phyloP scores from a whole-genome alignment of 148 eudicot species.

The Bassia scoparia region DNA sequence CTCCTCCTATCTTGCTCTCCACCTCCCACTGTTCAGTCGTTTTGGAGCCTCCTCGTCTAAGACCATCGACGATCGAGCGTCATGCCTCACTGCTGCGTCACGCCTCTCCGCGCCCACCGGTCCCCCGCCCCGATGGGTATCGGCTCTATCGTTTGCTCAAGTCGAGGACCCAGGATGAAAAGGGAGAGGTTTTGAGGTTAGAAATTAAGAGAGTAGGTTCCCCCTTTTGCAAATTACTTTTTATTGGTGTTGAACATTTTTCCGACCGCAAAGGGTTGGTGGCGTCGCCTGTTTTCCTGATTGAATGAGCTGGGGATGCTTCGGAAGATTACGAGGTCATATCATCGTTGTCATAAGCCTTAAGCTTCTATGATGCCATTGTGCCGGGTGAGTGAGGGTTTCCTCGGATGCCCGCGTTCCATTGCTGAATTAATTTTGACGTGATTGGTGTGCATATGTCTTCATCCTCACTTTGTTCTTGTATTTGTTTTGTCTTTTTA shows the following conservation, averaged over 20 bases:
- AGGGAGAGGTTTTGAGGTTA: constrained; percentile 11
- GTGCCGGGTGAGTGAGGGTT: constrained; percentile 36
- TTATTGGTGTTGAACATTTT: no score
- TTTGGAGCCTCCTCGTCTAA: constrained; percentile 4
- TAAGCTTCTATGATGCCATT: constrained; percentile 7
- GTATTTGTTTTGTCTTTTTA: no score
- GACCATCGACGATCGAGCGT: constrained; percentile 24
- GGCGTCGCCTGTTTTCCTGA: constrained; percentile 31
- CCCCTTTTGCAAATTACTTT: constrained; percentile 26
- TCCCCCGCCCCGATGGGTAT: constrained; percentile 33
- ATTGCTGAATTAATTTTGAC: no score
- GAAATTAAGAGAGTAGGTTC: constrained; percentile 10
- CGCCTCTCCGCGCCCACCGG: neutral
- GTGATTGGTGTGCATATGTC: no score
- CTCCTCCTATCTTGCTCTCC: constrained; percentile 1
- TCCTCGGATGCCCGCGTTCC: no score
- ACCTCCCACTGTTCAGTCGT: constrained; percentile 17
- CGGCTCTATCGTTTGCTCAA: constrained; percentile 24
- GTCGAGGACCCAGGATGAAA: neutral
- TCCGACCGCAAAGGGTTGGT: no score
- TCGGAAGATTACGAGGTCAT: constrained; percentile 36
- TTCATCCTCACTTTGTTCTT: no score
- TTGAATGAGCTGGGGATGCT: constrained; percentile 40
- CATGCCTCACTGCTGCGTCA: constrained; percentile 28
- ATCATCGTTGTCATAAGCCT: constrained; percentile 18